Conservation (phyloP, 2,329 filamentous ascomycete species). For the Trichoderma koningiopsis region DNA sequence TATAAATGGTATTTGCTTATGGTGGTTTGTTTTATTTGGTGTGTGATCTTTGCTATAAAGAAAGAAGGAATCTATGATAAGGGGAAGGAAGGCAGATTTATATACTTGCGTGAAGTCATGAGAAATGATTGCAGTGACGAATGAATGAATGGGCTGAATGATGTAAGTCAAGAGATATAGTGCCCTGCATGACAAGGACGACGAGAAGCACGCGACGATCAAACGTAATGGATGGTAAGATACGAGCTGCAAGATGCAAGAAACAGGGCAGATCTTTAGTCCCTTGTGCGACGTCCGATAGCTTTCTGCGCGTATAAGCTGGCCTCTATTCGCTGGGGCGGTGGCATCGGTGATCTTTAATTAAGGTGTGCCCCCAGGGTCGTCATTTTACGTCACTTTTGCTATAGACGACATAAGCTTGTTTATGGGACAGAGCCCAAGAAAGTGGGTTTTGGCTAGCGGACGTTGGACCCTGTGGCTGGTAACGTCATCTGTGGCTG, state of each 20-base stretch:
- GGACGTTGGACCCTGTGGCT: slow-evolving; percentile 20
- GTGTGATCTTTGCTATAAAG: no score
- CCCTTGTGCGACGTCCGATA: background rate
- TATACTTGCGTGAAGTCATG: background rate
- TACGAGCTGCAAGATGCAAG: background rate
- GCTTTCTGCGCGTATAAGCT: background rate
- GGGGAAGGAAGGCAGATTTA: background rate
- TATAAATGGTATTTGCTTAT: background rate
- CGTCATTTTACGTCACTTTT: slow-evolving; percentile 18
- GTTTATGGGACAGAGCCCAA: background rate
- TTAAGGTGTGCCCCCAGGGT: background rate
- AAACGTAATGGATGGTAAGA: slow-evolving; percentile 7
- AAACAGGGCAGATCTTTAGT: background rate
- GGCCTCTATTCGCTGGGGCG: background rate
- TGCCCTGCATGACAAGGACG: slow-evolving; percentile 8
- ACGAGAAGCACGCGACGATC: background rate
- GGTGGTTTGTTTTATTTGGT: background rate
- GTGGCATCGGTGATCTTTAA: background rate
- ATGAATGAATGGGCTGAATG: background rate
- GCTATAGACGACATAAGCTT: background rate
- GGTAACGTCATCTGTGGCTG: slow-evolving; percentile 25
- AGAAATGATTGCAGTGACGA: background rate
- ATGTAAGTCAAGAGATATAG: slow-evolving; percentile 10
- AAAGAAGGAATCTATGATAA: background rate
- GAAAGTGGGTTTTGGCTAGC: background rate